Evolutionary conservation across 2,329 filamentous ascomycete species (phyloP).

Genomic region (Hymenoscyphus fructigenus): DNA sequence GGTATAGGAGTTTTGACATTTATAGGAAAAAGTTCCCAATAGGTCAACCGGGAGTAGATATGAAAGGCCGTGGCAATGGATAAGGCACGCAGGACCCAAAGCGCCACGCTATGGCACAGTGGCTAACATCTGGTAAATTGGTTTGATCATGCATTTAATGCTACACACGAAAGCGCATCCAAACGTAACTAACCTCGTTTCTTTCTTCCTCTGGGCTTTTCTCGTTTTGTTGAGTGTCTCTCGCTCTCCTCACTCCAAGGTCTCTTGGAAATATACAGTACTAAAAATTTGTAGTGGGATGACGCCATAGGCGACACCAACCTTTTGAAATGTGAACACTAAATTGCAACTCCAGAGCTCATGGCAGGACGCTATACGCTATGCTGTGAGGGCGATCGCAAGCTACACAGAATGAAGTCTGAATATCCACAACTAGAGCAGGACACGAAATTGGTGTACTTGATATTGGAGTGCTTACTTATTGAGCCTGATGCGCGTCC

Average conservation of each 20-base stretch:
- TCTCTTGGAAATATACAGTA: too few species aligned
- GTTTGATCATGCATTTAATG: slow-evolving; percentile 15
- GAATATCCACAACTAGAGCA: too few species aligned
- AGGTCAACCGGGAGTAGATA: too few species aligned
- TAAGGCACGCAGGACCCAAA: not conserved
- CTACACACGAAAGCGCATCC: not conserved
- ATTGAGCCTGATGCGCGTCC: not conserved
- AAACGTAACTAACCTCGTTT: not conserved
- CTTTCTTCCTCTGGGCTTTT: not conserved
- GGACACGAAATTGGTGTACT: too few species aligned
- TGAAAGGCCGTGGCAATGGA: not conserved
- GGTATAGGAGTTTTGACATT: not conserved
- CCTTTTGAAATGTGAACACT: too few species aligned
- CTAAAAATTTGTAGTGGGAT: too few species aligned
- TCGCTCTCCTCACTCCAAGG: not conserved
- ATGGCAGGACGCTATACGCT: too few species aligned
- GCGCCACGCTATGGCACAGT: slow-evolving; percentile 7
- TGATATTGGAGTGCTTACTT: not conserved
- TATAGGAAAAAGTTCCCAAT: not conserved
- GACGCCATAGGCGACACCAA: too few species aligned
- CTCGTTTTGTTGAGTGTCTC: not conserved
- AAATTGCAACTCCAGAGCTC: too few species aligned
- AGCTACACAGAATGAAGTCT: too few species aligned
- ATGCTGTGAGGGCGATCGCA: too few species aligned
- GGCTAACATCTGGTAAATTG: slow-evolving; percentile 17